Conservation (phyloP, 768 basidiomycete genomes). For the Sutorius australiensis region DNA sequence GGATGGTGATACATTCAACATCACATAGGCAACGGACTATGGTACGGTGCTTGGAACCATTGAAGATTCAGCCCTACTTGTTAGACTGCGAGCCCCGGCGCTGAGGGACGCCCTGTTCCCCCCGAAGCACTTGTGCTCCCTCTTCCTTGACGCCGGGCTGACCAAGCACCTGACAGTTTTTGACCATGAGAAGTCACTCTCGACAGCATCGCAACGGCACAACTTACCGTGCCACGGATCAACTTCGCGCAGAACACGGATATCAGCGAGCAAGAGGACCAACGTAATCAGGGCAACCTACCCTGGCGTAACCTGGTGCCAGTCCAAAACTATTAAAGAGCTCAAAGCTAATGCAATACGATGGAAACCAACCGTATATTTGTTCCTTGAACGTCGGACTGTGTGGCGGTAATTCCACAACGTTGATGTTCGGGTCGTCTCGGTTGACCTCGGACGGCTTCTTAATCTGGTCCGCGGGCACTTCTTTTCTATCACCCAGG, state of each 20-base stretch:
- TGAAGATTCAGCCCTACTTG: conserved; percentile 11
- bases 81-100: conserved; percentile 22
- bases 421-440: conserved; percentile 25
- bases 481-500: conserved; percentile 35
- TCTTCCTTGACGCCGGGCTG: conserved; percentile 47
- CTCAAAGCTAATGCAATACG: neutral
- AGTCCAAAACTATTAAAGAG: neutral
- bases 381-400: conserved; percentile 54
- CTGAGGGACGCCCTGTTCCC: conserved; percentile 37
- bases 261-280: conserved; percentile 2
- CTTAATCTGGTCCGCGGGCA: conserved; percentile 29
- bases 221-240: conserved; percentile 30
- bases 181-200: neutral
- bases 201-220: neutral
- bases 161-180: conserved; percentile 20
- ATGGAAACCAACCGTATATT: conserved; percentile 44
- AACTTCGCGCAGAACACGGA: conserved; percentile 11
- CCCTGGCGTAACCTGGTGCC: conserved; percentile 29
- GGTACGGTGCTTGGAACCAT: neutral
- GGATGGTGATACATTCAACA: neutral
- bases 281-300: conserved; percentile 7
- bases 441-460: conserved; percentile 23
- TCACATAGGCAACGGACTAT: neutral
- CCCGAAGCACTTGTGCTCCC: conserved; percentile 51
- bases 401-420: conserved; percentile 23